phyloP scores from a whole-genome alignment of 2,329 filamentous ascomycete species.

The Drechslerella stenobrocha region DNA sequence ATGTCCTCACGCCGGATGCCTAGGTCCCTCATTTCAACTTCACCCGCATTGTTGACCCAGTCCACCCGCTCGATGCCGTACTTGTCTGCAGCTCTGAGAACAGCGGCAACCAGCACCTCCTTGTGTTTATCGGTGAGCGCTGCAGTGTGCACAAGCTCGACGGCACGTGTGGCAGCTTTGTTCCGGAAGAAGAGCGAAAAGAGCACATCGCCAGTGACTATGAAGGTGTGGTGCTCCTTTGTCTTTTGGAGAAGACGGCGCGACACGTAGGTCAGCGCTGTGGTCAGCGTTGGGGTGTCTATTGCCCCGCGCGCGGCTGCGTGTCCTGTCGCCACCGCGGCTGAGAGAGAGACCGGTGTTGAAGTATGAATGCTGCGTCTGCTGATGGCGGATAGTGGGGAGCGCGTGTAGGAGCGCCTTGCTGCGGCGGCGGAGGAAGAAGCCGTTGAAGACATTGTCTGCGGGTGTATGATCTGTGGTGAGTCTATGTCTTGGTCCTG shows the following conservation, averaged over 20 bases:
- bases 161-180: slow-evolving; percentile 6
- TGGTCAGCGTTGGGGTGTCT: slow-evolving; percentile 37
- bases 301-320: neutral
- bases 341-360: no score
- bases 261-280: slow-evolving; percentile 37
- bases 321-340: neutral
- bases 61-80: slow-evolving; percentile 35
- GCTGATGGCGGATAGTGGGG: neutral
- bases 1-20: slow-evolving; percentile 24
- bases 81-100: slow-evolving; percentile 17
- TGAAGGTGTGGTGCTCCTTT: slow-evolving; percentile 44
- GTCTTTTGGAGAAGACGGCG: slow-evolving; percentile 35
- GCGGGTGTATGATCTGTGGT: neutral
- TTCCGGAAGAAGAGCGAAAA: slow-evolving; percentile 40
- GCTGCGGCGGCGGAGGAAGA: neutral
- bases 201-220: slow-evolving; percentile 27
- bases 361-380: neutral
- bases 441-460: neutral
- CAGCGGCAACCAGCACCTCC: slow-evolving; percentile 20
- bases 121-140: slow-evolving; percentile 13
- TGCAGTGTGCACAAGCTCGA: slow-evolving; percentile 35
- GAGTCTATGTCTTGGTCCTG: neutral
- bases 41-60: slow-evolving; percentile 37
- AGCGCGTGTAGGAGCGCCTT: neutral
- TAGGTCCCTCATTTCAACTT: slow-evolving; percentile 17